Base-by-base conservation (phyloP, 805 yeast genomes). In the Sugiyamaella chiloensis region DNA sequence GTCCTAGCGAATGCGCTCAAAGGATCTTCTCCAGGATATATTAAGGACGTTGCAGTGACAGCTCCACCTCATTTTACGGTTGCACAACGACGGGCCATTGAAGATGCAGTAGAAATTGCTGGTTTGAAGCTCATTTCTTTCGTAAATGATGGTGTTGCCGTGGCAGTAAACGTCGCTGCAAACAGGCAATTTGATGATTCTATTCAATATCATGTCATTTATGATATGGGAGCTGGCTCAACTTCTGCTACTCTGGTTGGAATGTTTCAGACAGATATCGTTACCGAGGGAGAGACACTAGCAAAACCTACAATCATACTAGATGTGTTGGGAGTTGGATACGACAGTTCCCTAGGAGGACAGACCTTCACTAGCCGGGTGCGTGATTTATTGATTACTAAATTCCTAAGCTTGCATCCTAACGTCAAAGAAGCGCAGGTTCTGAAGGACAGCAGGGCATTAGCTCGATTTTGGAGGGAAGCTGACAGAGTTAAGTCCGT, bases 201-300 rank as follows among this genome's bases (percentile, higher is more conserved):
- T 2, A 75, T 72, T 47, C 79, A 79, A 56, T 75, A 80, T 59
- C 86, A 86, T 61, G 62, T 88, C 42, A 76, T 93, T 29, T 88
- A 83, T 62, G 99, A 93, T 64, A 78, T 86, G 78, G 99, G 99
- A 40, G 91, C 96, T 4, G 95, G 95, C 1, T 83, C 95, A 0
- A 85, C 95, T 0, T 79, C 83, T 47, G 95, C 96, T 1, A 85
- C 98, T 0, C 68, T 93, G n/a, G 78, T 89, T 43, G 80, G 90
- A 0, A 72, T 83, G 52, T 64, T 67, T 14, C 77, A 78, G 19
- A 69, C 72, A 7, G 65, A 74, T 7, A 71, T 72, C 1, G 53
- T 69, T 17, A 55, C 52, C n/a, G 47, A 35, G 19, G 48, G 48
- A 40, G 46, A 36, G 12, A 31, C 20, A 14, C 31, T 37, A 41